Base-by-base conservation (phyloP, 1,139 yeast genomes). In the Taphrina flavorubra region DNA sequence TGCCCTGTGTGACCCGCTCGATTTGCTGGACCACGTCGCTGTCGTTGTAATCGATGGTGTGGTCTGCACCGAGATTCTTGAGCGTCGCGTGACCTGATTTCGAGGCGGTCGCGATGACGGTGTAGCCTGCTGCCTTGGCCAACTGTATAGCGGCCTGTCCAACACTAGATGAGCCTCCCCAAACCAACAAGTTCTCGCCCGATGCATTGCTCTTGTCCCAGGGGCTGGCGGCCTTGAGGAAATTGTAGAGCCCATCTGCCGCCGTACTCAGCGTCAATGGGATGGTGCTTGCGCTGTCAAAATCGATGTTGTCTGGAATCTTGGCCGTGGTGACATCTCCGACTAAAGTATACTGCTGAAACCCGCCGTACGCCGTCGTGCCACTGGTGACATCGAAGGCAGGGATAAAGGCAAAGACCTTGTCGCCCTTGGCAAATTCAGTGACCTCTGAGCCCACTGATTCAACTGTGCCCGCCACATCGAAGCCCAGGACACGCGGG, bases 141-240 rank as follows among this genome's bases (percentile, higher is more conserved):
- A 84, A 75, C 75, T 86, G 88, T 69, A 85, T 82, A 7, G 87
- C 88, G 62, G 83, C 68, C 66, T 80, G 79, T 11, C 89, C 89
- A 6, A 86, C 81, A 14, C 87, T 81, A 18, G 86, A 80, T 11
- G 88, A 81, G 66, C 87, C 88, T 73, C 90, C 90, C 86, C 88
- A 87, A 61, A 87, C 81, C 66, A 86, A 76, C 79, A 81, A 75
- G 77, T 71, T 76, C 75, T 61, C 71, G 71, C 25, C 47, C 65
- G 66, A 10, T 71, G 69, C 49, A 31, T 13, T 68, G 69, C 36
- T 65, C 8, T 44, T 44, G 56, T 5, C 69, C 62, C 60, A 31
- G 6, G 62, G 53, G 1, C n/a, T 14, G 1, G 16, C 3, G 31
- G 46, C 7, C 39, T 42, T 58, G 42, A 70, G 72, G n/a, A 25